Evolutionary conservation across 345 rosid genomes (phyloP).

Genomic region (Conringia planisiliqua): DNA sequence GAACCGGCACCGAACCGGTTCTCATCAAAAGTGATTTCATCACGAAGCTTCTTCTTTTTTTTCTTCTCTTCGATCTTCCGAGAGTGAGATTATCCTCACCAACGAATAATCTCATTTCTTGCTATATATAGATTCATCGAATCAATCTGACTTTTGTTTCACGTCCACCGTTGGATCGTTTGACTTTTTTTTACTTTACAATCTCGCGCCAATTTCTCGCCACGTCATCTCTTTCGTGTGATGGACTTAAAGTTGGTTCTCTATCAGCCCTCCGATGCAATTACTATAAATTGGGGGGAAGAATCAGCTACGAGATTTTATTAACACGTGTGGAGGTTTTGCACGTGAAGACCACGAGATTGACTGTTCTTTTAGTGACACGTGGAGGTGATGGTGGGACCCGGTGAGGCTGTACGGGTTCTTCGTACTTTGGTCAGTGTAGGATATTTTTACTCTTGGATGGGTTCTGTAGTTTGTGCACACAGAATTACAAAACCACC

Average conservation of each 20-base stretch:
- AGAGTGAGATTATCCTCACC: neutral
- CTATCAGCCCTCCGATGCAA: constrained; percentile 40
- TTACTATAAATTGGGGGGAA: constrained; percentile 27
- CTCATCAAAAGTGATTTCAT: constrained; percentile 59
- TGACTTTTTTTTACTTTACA: neutral
- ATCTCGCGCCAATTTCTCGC: neutral
- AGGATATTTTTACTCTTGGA: neutral
- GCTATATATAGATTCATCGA: constrained; percentile 15
- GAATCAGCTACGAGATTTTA: constrained; percentile 25
- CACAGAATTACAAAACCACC: neutral
- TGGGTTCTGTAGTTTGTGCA: neutral
- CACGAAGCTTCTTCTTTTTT: constrained; percentile 5
- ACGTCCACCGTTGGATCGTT: constrained; percentile 12
- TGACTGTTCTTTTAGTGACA: constrained; percentile 6
- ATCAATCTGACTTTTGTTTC: neutral
- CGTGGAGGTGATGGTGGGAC: constrained; percentile 28
- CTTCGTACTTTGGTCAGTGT: neutral
- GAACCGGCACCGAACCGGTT: constrained; percentile 53
- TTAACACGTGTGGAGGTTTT: constrained; percentile 35
- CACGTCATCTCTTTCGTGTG: constrained; percentile 2
- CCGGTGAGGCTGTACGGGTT: constrained; percentile 9
- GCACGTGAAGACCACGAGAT: constrained; percentile 39
- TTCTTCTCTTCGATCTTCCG: neutral
- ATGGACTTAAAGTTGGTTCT: neutral
- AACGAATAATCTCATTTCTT: neutral